These are phyloP conservation scores for Biscogniauxia sp. DNA, from an alignment of 2,329 filamentous ascomycete genomes.

Conservation along the genomic window DNA sequence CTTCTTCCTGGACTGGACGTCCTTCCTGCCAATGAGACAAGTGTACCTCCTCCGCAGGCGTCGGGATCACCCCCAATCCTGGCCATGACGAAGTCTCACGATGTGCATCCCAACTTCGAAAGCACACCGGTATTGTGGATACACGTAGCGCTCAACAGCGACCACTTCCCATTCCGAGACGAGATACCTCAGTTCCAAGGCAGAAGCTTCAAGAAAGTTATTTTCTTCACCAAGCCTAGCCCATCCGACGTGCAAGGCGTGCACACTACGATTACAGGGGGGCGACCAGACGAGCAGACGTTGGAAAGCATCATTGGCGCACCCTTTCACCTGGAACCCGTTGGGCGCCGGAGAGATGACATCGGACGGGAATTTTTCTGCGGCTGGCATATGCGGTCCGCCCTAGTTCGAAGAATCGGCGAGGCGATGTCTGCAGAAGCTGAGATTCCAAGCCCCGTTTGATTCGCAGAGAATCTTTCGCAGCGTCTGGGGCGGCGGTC, in stretches of 20 bases:
- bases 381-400: slow-evolving; percentile 20
- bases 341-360: slow-evolving; percentile 12
- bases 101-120: slow-evolving; percentile 16
- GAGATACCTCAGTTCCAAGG: slow-evolving; percentile 12
- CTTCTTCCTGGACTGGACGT: slow-evolving; percentile 21
- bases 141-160: slow-evolving; percentile 17
- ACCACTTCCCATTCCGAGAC: slow-evolving; percentile 10
- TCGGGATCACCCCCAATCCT: slow-evolving; percentile 26
- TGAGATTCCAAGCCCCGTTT: slow-evolving; percentile 8
- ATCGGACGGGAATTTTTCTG: slow-evolving; percentile 16
- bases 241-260: slow-evolving; percentile 11
- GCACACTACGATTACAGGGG: slow-evolving; percentile 15
- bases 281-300: slow-evolving; percentile 15
- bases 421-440: slow-evolving; percentile 7
- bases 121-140: slow-evolving; percentile 20
- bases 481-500: slow-evolving; percentile 3
- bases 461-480: slow-evolving; percentile 23
- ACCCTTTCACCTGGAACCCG: slow-evolving; percentile 16
- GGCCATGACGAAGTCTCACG: slow-evolving; percentile 26
- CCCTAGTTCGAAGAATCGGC: slow-evolving; percentile 15
- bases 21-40: slow-evolving; percentile 11
- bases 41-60: slow-evolving; percentile 25
- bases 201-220: slow-evolving; percentile 9
- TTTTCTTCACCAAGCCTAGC: slow-evolving; percentile 22
- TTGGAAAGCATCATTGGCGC: slow-evolving; percentile 13